These are phyloP conservation scores for Fusarium poae DNA, from an alignment of 2,329 filamentous ascomycete genomes.

Conservation along the genomic window DNA sequence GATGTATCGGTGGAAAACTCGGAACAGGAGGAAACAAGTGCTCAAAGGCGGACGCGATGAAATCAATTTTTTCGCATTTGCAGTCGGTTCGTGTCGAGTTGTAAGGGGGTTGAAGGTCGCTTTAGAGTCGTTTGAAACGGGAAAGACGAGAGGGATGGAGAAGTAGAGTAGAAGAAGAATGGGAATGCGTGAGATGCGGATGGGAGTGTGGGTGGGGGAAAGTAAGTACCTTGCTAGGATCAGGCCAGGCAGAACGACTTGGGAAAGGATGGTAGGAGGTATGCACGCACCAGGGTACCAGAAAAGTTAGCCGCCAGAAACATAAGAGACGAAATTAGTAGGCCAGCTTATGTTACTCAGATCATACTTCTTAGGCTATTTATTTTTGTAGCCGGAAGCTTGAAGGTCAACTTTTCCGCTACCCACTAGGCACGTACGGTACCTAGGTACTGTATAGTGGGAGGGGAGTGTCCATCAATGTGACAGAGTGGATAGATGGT, in stretches of 20 bases:
- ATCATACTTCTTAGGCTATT: no score
- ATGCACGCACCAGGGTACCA: no score
- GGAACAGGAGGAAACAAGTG: slow-evolving; percentile 8
- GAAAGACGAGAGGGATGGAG: slow-evolving; percentile 35
- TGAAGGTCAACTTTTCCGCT: no score
- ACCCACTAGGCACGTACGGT: no score
- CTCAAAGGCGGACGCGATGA: neutral
- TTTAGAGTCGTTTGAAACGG: slow-evolving; percentile 27
- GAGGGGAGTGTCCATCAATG: neutral
- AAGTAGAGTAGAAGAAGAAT: slow-evolving; percentile 43
- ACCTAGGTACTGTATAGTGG: neutral
- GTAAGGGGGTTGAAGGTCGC: slow-evolving; percentile 16
- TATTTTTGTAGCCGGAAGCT: no score
- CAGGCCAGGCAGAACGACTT: slow-evolving; percentile 15
- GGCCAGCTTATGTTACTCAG: no score
- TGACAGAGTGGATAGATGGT: slow-evolving; percentile 5
- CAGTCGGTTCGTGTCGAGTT: slow-evolving; percentile 16
- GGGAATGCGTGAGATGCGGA: slow-evolving; percentile 40
- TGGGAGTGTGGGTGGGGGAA: slow-evolving; percentile 37
- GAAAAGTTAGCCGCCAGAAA: no score
- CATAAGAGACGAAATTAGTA: no score
- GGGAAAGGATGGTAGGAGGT: neutral
- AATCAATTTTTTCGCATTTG: neutral
- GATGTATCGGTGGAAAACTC: slow-evolving; percentile 10
- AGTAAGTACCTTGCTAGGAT: slow-evolving; percentile 20